These are phyloP conservation scores for Rhododendron griersonianum DNA, from an alignment of 148 eudicot genomes.

Conservation along the genomic window DNA sequence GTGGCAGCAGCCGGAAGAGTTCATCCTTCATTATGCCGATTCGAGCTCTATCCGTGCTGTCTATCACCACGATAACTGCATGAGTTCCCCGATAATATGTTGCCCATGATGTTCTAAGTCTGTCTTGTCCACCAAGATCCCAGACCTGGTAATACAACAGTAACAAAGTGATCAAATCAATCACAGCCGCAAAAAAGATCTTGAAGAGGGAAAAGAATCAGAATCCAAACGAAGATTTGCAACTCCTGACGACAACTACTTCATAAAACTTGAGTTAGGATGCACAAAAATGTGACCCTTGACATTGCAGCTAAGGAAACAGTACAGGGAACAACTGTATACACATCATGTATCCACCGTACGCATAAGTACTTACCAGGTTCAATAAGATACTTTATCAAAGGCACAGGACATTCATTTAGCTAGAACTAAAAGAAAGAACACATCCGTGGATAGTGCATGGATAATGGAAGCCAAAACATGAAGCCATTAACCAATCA, in stretches of 20 bases:
- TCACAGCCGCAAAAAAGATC: not conserved
- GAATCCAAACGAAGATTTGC: not conserved
- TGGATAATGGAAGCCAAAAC: not conserved
- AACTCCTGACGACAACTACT: not conserved
- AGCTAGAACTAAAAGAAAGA: not conserved
- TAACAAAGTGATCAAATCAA: not conserved
- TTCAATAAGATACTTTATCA: not conserved
- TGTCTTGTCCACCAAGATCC: conserved; percentile 98
- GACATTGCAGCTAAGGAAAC: not conserved
- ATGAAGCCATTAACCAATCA: not conserved
- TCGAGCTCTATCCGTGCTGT: conserved; percentile 88
- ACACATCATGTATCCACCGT: not conserved
- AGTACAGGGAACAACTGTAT: not conserved
- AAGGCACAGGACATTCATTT: not conserved
- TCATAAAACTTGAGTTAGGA: not conserved
- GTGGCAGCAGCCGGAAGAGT: conserved; percentile 73
- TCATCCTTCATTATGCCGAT: conserved; percentile 88
- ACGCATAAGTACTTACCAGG: not conserved
- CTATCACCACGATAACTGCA: conserved; percentile 85
- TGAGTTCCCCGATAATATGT: conserved; percentile 97
- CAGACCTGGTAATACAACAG: conserved; percentile 52
- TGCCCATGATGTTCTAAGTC: conserved; percentile 93
- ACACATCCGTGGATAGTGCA: not conserved
- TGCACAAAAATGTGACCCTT: not conserved
- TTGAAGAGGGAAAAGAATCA: not conserved